Evolutionary conservation across 1,284 basidiomycete species (phyloP).

Genomic region (Moniliophthora roreri): DNA sequence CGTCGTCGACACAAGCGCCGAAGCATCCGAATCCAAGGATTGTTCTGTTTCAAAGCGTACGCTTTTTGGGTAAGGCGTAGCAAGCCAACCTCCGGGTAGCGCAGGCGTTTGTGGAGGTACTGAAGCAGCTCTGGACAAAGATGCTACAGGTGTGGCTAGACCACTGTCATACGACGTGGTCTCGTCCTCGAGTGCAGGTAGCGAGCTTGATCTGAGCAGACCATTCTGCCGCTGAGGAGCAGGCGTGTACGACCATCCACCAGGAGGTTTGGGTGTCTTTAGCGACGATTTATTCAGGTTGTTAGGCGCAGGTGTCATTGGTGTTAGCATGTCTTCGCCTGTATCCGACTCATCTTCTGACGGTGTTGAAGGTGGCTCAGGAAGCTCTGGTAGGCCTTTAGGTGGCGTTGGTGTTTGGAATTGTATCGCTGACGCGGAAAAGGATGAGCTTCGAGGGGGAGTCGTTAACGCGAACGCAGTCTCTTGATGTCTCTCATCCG

Average conservation of each 20-base stretch:
- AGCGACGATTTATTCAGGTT: conserved; percentile 30
- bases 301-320: conserved; percentile 21
- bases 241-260: conserved; percentile 67
- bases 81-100: conserved; percentile 69
- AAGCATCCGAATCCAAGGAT: conserved; percentile 33
- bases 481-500: conserved; percentile 19
- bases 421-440: conserved; percentile 41
- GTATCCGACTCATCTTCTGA: conserved; percentile 39
- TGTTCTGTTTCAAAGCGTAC: conserved; percentile 59
- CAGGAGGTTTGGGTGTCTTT: conserved; percentile 70
- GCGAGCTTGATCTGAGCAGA: conserved; percentile 24
- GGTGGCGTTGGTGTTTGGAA: conserved; percentile 66
- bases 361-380: conserved; percentile 53
- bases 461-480: conserved; percentile 36
- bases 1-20: conserved; percentile 18
- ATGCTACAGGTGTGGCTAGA: conserved; percentile 42
- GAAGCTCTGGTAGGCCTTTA: conserved; percentile 53
- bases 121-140: conserved; percentile 42
- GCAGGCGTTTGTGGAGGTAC: conserved; percentile 59
- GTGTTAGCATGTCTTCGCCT: conserved; percentile 13
- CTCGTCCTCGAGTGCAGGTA: conserved; percentile 20
- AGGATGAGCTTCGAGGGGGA: conserved; percentile 47
- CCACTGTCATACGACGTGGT: conserved; percentile 24
- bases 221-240: conserved; percentile 31
- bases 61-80: conserved; percentile 60